These are phyloP conservation scores for Euphorbia pulcherrima DNA, from an alignment of 345 rosid species.

Conservation along the genomic window DNA sequence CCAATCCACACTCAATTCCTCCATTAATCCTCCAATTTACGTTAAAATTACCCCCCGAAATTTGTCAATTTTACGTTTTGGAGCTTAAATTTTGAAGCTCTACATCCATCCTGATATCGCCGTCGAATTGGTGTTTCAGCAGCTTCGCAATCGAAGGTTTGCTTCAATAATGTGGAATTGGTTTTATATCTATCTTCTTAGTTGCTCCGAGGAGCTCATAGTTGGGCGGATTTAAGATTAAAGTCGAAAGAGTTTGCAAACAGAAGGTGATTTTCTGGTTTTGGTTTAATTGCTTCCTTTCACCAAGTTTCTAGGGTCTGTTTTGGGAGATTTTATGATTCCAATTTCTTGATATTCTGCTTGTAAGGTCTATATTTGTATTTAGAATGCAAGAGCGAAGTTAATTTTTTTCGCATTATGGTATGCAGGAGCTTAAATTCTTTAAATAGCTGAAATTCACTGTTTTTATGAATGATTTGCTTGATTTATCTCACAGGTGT, in stretches of 20 bases:
- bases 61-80: background rate
- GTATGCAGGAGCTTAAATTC: constrained; percentile 4
- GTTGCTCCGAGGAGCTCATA: background rate
- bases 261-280: no score
- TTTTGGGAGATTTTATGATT: background rate
- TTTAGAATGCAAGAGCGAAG: background rate
- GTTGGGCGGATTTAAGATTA: background rate
- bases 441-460: background rate
- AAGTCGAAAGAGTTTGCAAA: background rate
- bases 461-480: background rate
- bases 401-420: background rate
- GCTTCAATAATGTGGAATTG: constrained; percentile 4
- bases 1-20: constrained; percentile 15
- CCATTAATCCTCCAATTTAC: constrained; percentile 1
- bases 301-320: background rate
- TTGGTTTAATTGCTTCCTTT: background rate
- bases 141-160: background rate
- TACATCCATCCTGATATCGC: background rate
- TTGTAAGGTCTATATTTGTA: background rate
- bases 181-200: background rate
- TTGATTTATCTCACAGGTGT: constrained; percentile 20
- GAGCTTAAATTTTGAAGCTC: background rate
- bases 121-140: background rate
- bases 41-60: background rate
- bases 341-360: background rate